Conservation (phyloP, 106 monocot genomes). For the Platanthera zijinensis region DNA sequence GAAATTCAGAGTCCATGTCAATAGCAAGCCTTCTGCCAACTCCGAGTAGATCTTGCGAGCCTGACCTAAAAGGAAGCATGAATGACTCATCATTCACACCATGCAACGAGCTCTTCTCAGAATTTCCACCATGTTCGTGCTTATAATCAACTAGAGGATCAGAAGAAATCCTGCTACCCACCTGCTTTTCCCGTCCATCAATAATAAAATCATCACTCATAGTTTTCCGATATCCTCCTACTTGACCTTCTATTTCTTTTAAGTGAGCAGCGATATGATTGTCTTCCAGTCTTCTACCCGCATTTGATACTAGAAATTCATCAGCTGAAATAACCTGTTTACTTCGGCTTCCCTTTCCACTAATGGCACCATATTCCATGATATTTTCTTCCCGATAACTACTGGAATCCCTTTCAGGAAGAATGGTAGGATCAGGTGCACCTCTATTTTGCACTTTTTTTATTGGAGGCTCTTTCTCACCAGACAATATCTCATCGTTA, state of each 20-base stretch:
- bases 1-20: constrained; percentile 59
- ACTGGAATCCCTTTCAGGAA: constrained; percentile 33
- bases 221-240: constrained; percentile 29
- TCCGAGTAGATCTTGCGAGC: constrained; percentile 27
- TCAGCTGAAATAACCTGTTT: constrained; percentile 31
- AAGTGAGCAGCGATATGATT: constrained; percentile 22
- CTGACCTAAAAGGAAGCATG: constrained; percentile 47
- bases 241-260: constrained; percentile 48
- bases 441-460: constrained; percentile 34
- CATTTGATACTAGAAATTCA: constrained; percentile 35
- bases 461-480: constrained; percentile 47
- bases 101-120: constrained; percentile 23
- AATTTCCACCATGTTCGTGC: constrained; percentile 19
- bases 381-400: constrained; percentile 18
- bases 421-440: constrained; percentile 46
- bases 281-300: constrained; percentile 22
- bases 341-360: constrained; percentile 23
- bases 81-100: constrained; percentile 64
- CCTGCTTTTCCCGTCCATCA: constrained; percentile 42
- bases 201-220: constrained; percentile 60
- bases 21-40: constrained; percentile 29
- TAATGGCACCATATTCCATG: constrained; percentile 50
- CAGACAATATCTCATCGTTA: constrained; percentile 49
- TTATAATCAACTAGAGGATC: constrained; percentile 49
- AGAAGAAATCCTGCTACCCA: constrained; percentile 19